Percentiles rank a stretch among this genome's conserved stretches.
phyloP scores from a whole-genome alignment of 202 grass and related monocot species.

The Elaeis oleifera region DNA sequence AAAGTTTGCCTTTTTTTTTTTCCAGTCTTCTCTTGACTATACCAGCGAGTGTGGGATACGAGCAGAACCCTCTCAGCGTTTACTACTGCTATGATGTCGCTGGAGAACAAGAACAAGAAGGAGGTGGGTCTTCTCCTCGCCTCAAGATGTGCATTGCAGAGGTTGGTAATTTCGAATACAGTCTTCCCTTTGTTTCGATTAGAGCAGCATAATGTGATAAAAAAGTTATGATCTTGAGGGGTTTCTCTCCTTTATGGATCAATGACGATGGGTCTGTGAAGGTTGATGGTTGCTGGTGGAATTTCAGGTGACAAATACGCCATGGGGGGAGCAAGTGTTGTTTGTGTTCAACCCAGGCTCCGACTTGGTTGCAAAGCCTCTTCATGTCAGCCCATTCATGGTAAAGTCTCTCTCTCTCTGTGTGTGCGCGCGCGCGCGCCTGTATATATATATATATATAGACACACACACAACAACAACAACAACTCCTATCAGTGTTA shows the following conservation, averaged over 20 bases:
- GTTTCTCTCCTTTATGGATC: not conserved
- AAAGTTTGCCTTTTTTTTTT: too few species aligned
- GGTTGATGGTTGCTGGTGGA: not conserved
- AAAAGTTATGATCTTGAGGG: too few species aligned
- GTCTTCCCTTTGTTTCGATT: not conserved
- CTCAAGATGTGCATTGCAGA: constrained; percentile 85
- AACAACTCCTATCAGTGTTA: too few species aligned
- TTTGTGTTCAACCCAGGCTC: constrained; percentile 65
- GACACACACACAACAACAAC: too few species aligned
- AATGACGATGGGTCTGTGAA: not conserved
- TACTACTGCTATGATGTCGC: constrained; percentile 67
- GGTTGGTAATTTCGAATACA: constrained; percentile 18
- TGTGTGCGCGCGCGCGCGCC: too few species aligned
- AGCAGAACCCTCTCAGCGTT: constrained; percentile 86
- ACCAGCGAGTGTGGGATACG: constrained; percentile 68
- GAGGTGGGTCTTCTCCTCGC: constrained; percentile 2
- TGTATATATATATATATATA: too few species aligned
- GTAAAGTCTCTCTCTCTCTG: constrained; percentile 22
- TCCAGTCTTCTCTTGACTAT: constrained; percentile 66
- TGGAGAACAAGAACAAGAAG: constrained; percentile 11
- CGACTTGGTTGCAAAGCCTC: constrained; percentile 71
- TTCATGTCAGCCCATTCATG: constrained; percentile 96
- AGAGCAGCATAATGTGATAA: too few species aligned
- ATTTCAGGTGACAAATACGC: constrained; percentile 84
- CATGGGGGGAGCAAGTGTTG: constrained; percentile 71